These are phyloP conservation scores for Acanthamoeba pearcei DNA, from an alignment of 208 protist genomes.

Conservation along the genomic window DNA sequence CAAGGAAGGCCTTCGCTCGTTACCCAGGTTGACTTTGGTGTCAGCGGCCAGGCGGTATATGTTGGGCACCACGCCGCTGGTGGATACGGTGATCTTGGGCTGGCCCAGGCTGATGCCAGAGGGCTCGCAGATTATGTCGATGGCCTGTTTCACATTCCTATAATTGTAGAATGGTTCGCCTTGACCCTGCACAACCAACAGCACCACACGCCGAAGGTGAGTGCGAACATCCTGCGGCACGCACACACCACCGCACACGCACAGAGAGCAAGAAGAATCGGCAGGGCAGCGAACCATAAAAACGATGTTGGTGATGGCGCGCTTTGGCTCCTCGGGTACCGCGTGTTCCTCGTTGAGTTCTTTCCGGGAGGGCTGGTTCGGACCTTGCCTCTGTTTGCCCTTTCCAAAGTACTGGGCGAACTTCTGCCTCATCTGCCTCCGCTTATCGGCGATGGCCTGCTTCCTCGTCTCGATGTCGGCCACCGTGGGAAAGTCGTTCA, in stretches of 20 bases:
- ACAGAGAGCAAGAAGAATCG: neutral
- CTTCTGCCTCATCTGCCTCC: neutral
- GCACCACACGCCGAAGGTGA: neutral
- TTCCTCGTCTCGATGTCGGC: neutral
- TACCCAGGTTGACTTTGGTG: neutral
- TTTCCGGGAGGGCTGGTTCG: neutral
- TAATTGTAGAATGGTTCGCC: slow-evolving; percentile 72
- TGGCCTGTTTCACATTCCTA: neutral
- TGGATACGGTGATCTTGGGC: slow-evolving; percentile 1
- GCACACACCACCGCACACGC: too few relatives aligned
- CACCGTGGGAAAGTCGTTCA: neutral
- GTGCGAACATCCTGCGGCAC: neutral
- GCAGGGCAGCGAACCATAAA: slow-evolving; percentile 16
- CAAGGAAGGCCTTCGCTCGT: neutral
- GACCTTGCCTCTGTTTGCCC: neutral
- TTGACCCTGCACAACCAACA: slow-evolving; percentile 20
- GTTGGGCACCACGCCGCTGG: slow-evolving; percentile 61
- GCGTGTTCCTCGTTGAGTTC: neutral
- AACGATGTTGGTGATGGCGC: slow-evolving; percentile 57
- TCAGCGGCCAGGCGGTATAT: slow-evolving; percentile 11
- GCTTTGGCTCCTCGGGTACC: neutral
- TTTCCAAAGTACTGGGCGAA: neutral
- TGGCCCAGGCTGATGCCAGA: neutral
- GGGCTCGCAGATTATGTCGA: neutral
- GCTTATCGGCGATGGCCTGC: neutral